These are phyloP conservation scores for Metarhizium guizhouense DNA, from an alignment of 2,329 filamentous ascomycete species.

Conservation along the genomic window DNA sequence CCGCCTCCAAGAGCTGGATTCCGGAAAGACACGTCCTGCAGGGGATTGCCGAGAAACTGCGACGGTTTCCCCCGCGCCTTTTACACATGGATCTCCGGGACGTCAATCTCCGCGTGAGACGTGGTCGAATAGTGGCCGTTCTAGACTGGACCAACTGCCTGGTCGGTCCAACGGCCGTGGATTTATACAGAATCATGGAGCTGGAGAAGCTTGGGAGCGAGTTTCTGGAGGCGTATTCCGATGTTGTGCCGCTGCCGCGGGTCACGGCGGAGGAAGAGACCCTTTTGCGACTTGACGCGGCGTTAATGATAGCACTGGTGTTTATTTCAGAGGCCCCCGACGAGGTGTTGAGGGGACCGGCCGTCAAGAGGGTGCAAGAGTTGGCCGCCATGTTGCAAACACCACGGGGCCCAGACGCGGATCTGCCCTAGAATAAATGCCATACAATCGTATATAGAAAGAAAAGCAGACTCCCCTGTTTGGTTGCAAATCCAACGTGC, in stretches of 20 bases:
- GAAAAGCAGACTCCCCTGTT: not conserved
- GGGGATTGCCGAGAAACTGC: not conserved
- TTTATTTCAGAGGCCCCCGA: conserved; percentile 8
- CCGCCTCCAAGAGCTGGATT: conserved; percentile 4
- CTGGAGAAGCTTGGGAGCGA: too few relatives aligned
- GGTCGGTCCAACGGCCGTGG: too few relatives aligned
- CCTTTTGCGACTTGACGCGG: too few relatives aligned
- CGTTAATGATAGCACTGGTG: too few relatives aligned
- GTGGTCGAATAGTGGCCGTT: conserved; percentile 5
- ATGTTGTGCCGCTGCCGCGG: too few relatives aligned
- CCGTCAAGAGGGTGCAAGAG: conserved; percentile 8
- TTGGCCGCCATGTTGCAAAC: conserved; percentile 1
- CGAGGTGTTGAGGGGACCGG: conserved; percentile 1
- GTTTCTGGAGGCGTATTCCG: too few relatives aligned
- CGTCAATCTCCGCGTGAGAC: conserved; percentile 7
- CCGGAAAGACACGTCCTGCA: not conserved
- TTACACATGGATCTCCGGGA: conserved; percentile 12
- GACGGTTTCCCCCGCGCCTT: not conserved
- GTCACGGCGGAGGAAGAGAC: too few relatives aligned
- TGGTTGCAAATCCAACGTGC: not conserved
- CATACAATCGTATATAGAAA: not conserved
- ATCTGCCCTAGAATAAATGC: too few relatives aligned
- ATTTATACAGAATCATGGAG: too few relatives aligned
- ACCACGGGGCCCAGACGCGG: too few relatives aligned
- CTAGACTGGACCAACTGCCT: too few relatives aligned